Conservation (phyloP, 768 basidiomycete genomes). For the Agaricus bisporus region DNA sequence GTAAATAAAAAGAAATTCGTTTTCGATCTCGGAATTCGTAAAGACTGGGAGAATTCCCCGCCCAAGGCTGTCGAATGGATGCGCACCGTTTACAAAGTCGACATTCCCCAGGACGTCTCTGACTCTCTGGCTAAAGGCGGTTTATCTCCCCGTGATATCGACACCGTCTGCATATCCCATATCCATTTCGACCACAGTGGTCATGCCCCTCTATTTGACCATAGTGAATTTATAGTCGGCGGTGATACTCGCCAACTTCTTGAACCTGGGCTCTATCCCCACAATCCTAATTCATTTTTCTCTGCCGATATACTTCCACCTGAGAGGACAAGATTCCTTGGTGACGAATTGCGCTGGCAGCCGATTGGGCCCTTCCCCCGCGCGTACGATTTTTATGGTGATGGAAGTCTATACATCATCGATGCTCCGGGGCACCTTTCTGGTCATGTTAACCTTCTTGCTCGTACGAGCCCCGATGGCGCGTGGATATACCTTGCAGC, state of each 20-base stretch:
- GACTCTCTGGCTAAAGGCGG: conserved; percentile 50
- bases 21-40: conserved; percentile 53
- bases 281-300: conserved; percentile 26
- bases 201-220: conserved; percentile 37
- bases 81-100: conserved; percentile 16
- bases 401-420: conserved; percentile 53
- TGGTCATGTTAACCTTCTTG: conserved; percentile 51
- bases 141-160: conserved; percentile 33
- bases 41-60: conserved; percentile 37
- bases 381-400: conserved; percentile 47
- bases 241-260: conserved; percentile 29
- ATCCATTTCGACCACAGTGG: conserved; percentile 53
- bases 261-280: conserved; percentile 32
- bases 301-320: conserved; percentile 29
- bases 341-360: conserved; percentile 16
- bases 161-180: conserved; percentile 44
- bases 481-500: conserved; percentile 52
- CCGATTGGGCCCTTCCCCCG: conserved; percentile 46
- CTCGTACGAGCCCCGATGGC: conserved; percentile 45
- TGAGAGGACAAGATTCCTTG: conserved; percentile 32
- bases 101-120: conserved; percentile 32
- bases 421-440: conserved; percentile 52
- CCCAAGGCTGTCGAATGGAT: conserved; percentile 25
- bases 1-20: conserved; percentile 29
- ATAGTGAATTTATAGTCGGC: conserved; percentile 43